phyloP scores from a whole-genome alignment of 2,329 filamentous ascomycete genomes.

The Colletotrichum agaves region DNA sequence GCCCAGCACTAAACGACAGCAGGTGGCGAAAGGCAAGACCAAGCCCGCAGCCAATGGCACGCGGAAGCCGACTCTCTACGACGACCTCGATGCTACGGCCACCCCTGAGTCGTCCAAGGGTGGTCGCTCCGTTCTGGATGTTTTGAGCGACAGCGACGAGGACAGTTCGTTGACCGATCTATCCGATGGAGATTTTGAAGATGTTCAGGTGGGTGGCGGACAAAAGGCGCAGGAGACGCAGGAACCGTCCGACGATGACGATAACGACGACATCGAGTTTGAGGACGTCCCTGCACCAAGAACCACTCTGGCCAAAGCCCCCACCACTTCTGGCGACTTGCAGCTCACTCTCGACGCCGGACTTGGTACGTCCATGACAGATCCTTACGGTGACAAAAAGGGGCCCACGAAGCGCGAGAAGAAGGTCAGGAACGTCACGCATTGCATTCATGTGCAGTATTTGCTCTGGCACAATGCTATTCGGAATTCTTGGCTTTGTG shows the following conservation, averaged over 20 bases:
- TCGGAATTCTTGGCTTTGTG: conserved; percentile 85
- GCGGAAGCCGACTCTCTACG: conserved; percentile 68
- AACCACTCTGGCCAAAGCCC: conserved; percentile 53
- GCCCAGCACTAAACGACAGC: conserved; percentile 39
- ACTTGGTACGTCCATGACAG: conserved; percentile 68
- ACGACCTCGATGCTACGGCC: conserved; percentile 65
- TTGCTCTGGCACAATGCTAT: conserved; percentile 91
- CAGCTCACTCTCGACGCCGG: conserved; percentile 76
- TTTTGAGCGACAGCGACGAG: conserved; percentile 57
- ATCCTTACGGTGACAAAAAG: conserved; percentile 76
- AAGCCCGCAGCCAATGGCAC: conserved; percentile 36
- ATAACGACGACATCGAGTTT: conserved; percentile 72
- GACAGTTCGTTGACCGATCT: conserved; percentile 63
- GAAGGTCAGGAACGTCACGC: conserved; percentile 79
- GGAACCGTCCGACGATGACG: conserved; percentile 55
- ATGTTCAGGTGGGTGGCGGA: conserved; percentile 54
- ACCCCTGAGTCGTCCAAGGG: conserved; percentile 57
- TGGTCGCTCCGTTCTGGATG: conserved; percentile 54
- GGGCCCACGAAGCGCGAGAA: conserved; percentile 88
- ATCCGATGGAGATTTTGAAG: conserved; percentile 67
- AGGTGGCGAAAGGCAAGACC: conserved; percentile 24
- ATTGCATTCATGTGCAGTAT: conserved; percentile 88
- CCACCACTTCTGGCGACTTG: conserved; percentile 71
- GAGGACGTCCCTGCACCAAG: conserved; percentile 63
- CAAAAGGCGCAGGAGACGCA: conserved; percentile 54